These are phyloP conservation scores for Phaeoacremonium minimum DNA, from an alignment of 2,329 filamentous ascomycete genomes.

Conservation along the genomic window DNA sequence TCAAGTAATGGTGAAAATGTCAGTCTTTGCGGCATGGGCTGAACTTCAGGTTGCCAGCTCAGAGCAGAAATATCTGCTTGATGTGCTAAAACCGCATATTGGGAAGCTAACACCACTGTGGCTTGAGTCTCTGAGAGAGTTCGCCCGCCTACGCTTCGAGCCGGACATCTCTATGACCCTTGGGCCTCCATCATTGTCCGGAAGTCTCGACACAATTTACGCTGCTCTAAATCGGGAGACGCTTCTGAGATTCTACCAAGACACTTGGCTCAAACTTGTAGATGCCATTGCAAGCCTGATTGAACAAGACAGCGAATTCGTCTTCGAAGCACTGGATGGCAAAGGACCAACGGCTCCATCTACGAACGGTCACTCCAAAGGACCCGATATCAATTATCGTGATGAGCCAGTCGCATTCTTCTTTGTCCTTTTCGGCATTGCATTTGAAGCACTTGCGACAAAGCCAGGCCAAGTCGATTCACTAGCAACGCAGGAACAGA, in stretches of 20 bases:
- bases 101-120: constrained; percentile 87
- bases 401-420: constrained; percentile 98
- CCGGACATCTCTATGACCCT: constrained; percentile 93
- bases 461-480: constrained; percentile 63
- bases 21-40: constrained; percentile 95
- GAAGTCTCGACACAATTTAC: constrained; percentile 89
- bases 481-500: constrained; percentile 71
- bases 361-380: constrained; percentile 51
- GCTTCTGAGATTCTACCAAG: constrained; percentile 90
- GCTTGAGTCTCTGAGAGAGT: constrained; percentile 90
- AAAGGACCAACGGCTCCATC: constrained; percentile 55
- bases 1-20: constrained; percentile 97
- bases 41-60: constrained; percentile 92
- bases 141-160: constrained; percentile 85
- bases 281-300: constrained; percentile 97
- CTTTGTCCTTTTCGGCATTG: constrained; percentile 94
- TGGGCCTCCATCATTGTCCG: constrained; percentile 74
- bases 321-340: constrained; percentile 93
- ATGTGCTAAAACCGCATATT: constrained; percentile 87
- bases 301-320: constrained; percentile 95
- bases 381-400: constrained; percentile 88
- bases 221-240: constrained; percentile 93
- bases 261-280: constrained; percentile 92
- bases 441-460: constrained; percentile 90
- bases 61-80: constrained; percentile 83